Evolutionary conservation across 2,329 filamentous ascomycete species (phyloP), one percentile per base, ranked within the genome.

Genomic region (Albifimbria verrucaria): DNA sequence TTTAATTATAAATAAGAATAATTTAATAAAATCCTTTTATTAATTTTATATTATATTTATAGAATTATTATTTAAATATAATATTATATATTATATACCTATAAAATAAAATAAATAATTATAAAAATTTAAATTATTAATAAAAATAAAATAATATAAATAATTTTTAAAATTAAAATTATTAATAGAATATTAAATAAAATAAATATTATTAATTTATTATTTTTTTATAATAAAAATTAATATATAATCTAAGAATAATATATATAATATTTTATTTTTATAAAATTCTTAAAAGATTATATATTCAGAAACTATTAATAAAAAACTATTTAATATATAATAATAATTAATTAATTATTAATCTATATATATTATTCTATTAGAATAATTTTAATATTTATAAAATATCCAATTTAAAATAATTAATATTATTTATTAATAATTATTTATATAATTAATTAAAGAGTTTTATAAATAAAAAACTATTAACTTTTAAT

Each of bases 61-160:
- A 52, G 49, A 41, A 39, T 45, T 18, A 48, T 49, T 15, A n/a
- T 54, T 48, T 17, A 41, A 28, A n/a, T 43, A 45, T 50, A 52
- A 44, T 43, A 28, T 2, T 21, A 51, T n/a, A 43, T n/a, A 7
- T 18, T 43, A 17, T 18, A 43, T 10, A 43, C 7, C 15, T 43
- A 43, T 43, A 43, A n/a, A 43, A n/a, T 43, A 43, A 43, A n/a
- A n/a, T n/a, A n/a, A n/a, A n/a, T n/a, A n/a, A n/a, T n/a, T n/a
- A n/a, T n/a, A n/a, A n/a, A n/a, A n/a, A n/a, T n/a, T n/a, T n/a
- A n/a, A n/a, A n/a, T n/a, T n/a, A n/a, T n/a, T n/a, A n/a, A n/a
- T n/a, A n/a, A n/a, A n/a, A n/a, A n/a, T n/a, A n/a, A n/a, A n/a
- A n/a, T n/a, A n/a, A n/a, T 10, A 32, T 32, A 32, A 32, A 15